These are phyloP conservation scores for Lecanosticta acicola DNA, from an alignment of 2,329 filamentous ascomycete species.

Conservation along the genomic window DNA sequence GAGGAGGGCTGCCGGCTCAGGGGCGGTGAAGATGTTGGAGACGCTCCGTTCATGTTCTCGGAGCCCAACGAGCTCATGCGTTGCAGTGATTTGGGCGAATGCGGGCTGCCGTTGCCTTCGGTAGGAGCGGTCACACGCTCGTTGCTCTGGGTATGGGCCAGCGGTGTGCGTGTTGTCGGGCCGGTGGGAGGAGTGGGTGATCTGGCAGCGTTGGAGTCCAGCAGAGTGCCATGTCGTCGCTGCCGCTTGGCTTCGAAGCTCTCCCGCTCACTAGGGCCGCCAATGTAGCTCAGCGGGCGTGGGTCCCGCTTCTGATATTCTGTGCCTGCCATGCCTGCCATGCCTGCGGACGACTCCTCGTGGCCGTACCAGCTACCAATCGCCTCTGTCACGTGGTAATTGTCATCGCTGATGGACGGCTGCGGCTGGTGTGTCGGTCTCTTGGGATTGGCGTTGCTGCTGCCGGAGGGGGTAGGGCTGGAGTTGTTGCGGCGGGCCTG, in stretches of 20 bases:
- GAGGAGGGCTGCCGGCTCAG: slow-evolving; percentile 33
- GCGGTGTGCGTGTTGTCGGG: slow-evolving; percentile 10
- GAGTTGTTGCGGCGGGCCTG: slow-evolving; percentile 19
- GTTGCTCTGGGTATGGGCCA: slow-evolving; percentile 24
- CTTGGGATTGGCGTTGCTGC: slow-evolving; percentile 33
- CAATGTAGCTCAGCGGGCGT: slow-evolving; percentile 71
- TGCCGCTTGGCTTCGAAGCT: slow-evolving; percentile 33
- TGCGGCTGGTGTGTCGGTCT: slow-evolving; percentile 55
- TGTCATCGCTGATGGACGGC: slow-evolving; percentile 75
- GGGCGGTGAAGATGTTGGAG: slow-evolving; percentile 35
- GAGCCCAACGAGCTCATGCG: slow-evolving; percentile 35
- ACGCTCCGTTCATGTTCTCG: slow-evolving; percentile 21
- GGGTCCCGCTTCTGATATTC: slow-evolving; percentile 64
- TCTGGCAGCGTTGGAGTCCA: slow-evolving; percentile 7
- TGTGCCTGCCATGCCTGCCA: slow-evolving; percentile 49
- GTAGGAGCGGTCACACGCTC: slow-evolving; percentile 23
- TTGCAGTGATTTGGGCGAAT: slow-evolving; percentile 19
- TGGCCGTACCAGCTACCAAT: slow-evolving; percentile 82
- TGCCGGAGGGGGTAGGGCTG: slow-evolving; percentile 32
- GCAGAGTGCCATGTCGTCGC: slow-evolving; percentile 24
- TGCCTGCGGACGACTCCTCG: slow-evolving; percentile 14
- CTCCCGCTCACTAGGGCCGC: slow-evolving; percentile 50
- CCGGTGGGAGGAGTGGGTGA: slow-evolving; percentile 1
- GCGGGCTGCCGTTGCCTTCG: slow-evolving; percentile 8
- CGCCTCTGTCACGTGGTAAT: slow-evolving; percentile 88